Evolutionary conservation across 2,329 filamentous ascomycete species (phyloP).

Genomic region (Gaeumannomyces tritici): DNA sequence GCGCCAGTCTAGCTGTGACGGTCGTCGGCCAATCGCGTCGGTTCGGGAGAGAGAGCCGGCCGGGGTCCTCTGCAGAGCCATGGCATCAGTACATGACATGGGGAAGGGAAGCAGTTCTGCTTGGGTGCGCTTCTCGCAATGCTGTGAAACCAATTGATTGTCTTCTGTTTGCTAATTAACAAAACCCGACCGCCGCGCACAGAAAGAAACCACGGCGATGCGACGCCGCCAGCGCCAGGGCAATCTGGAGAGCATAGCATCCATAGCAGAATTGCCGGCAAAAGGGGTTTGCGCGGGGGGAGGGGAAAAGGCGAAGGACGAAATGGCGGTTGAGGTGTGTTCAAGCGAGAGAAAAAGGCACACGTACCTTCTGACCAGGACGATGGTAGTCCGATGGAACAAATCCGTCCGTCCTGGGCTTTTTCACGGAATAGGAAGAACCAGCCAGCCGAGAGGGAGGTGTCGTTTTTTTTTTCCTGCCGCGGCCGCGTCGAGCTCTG

Average conservation of each 20-base stretch:
- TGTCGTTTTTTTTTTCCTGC: neutral
- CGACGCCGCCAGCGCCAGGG: neutral
- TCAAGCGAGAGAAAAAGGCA: slow-evolving; percentile 1
- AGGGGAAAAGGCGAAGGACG: neutral
- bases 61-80: neutral
- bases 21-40: neutral
- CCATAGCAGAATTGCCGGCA: neutral
- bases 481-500: neutral
- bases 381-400: slow-evolving; percentile 14
- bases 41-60: neutral
- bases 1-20: neutral
- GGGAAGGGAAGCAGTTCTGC: neutral
- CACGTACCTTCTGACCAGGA: slow-evolving; percentile 13
- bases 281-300: neutral
- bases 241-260: neutral
- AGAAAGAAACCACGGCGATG: neutral
- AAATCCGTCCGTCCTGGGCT: slow-evolving; percentile 17
- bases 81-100: neutral
- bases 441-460: slow-evolving; percentile 20
- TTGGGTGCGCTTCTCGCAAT: neutral
- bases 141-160: neutral
- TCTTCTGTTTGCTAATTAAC: neutral
- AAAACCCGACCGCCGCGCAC: neutral
- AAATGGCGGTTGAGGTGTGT: neutral
- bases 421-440: slow-evolving; percentile 35